A percentile compares a stretch with the other conserved stretches of the same genome.
These are phyloP conservation scores for Betula pendula DNA, from an alignment of 306 rosid species.

Conservation along the genomic window DNA sequence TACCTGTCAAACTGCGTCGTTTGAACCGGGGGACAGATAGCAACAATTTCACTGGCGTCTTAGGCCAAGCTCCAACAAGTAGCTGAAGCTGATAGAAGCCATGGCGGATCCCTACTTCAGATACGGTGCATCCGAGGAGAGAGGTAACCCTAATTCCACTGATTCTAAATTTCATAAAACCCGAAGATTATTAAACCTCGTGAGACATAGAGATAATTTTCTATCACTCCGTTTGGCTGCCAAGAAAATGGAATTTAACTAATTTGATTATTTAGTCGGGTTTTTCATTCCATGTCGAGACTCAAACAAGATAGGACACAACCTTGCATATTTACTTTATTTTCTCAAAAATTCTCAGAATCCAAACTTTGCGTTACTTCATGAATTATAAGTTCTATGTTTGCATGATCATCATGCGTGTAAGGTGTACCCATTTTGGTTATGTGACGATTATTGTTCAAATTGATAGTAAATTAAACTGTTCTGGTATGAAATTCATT, in stretches of 20 bases:
- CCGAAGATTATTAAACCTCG: not conserved
- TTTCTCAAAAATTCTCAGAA: not conserved
- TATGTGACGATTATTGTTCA: not conserved
- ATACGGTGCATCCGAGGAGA: conserved; percentile 37
- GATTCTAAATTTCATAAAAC: not conserved
- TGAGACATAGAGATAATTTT: not conserved
- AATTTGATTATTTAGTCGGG: not conserved
- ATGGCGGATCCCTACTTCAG: conserved; percentile 63
- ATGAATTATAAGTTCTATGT: not conserved
- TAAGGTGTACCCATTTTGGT: not conserved
- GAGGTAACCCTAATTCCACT: conserved; percentile 37
- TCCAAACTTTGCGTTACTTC: not conserved
- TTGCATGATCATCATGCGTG: not conserved
- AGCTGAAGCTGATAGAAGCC: conserved; percentile 1
- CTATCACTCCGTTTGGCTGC: not conserved
- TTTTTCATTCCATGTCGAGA: not conserved
- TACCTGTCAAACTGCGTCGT: not conserved
- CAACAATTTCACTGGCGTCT: not conserved
- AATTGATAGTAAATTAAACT: not conserved
- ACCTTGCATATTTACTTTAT: not conserved
- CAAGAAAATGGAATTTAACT: not conserved
- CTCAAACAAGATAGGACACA: not conserved
- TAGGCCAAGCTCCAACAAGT: not conserved
- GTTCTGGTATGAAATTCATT: not conserved
- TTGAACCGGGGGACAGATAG: not conserved